phyloP scores from a whole-genome alignment of 768 basidiomycete species.

The Lactarius evosmus region DNA sequence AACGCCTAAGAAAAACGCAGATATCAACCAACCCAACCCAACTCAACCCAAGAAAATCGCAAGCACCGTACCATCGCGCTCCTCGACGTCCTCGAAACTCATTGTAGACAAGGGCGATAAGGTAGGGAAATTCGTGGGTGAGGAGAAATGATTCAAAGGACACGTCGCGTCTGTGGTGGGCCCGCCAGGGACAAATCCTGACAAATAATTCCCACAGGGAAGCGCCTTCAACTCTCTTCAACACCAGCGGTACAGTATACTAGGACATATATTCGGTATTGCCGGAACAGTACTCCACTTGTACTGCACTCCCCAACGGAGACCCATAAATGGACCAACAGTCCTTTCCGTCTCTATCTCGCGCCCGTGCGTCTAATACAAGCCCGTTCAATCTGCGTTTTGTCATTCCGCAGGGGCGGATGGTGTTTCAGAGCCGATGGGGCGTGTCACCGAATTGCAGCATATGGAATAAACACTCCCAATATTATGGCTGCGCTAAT shows the following conservation, averaged over 20 bases:
- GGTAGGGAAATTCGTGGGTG: background rate
- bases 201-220: constrained; percentile 12
- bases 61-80: constrained; percentile 75
- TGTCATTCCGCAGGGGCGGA: background rate
- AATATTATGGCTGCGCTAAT: background rate
- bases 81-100: constrained; percentile 96
- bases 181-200: background rate
- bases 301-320: background rate
- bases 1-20: constrained; percentile 54
- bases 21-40: constrained; percentile 3
- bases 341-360: background rate
- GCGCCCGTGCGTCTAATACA: background rate
- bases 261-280: background rate
- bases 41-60: background rate
- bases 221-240: background rate
- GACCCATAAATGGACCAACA: background rate
- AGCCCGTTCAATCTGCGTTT: background rate
- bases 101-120: constrained; percentile 30
- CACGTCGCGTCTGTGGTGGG: constrained; percentile 23
- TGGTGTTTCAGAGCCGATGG: constrained; percentile 2
- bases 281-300: background rate
- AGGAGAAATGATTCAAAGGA: constrained; percentile 15
- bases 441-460: background rate
- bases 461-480: background rate
- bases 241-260: background rate